Conservation (phyloP, 768 basidiomycete genomes). For the Fistulinella prunicolor region DNA sequence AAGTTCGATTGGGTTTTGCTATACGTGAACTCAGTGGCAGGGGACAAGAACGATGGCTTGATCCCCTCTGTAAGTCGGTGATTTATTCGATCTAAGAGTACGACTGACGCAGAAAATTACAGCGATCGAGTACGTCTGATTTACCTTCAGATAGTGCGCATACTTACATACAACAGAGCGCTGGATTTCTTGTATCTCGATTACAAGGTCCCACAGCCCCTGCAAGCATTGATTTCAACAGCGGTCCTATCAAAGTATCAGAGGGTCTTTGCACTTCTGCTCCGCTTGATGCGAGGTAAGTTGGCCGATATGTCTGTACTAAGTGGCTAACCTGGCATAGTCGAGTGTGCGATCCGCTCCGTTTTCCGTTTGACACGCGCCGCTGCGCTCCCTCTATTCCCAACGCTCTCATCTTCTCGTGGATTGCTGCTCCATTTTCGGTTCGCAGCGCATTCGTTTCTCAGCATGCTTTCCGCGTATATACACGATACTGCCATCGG, state of each 20-base stretch:
- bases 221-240: conserved; percentile 69
- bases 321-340: conserved; percentile 34
- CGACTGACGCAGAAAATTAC: conserved; percentile 4
- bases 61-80: conserved; percentile 69
- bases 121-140: conserved; percentile 23
- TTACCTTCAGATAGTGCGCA: not conserved
- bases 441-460: conserved; percentile 70
- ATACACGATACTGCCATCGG: conserved; percentile 81
- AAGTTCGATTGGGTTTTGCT: conserved; percentile 79
- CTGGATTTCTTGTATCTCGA: conserved; percentile 89
- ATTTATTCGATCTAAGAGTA: not conserved
- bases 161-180: conserved; percentile 48
- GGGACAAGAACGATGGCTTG: conserved; percentile 72
- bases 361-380: conserved; percentile 62
- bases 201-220: conserved; percentile 81
- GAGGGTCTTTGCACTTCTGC: conserved; percentile 73
- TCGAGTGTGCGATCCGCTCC: conserved; percentile 63
- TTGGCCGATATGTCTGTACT: not conserved
- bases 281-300: conserved; percentile 76
- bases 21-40: conserved; percentile 69
- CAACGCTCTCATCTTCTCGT: conserved; percentile 50
- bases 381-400: conserved; percentile 48
- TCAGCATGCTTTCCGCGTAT: conserved; percentile 64
- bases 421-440: conserved; percentile 64
- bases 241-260: conserved; percentile 83